A percentile compares a stretch with the other conserved stretches of the same genome.
Conservation (phyloP, 495 filamentous ascomycete species). For the Parathielavia hyrcaniae region DNA sequence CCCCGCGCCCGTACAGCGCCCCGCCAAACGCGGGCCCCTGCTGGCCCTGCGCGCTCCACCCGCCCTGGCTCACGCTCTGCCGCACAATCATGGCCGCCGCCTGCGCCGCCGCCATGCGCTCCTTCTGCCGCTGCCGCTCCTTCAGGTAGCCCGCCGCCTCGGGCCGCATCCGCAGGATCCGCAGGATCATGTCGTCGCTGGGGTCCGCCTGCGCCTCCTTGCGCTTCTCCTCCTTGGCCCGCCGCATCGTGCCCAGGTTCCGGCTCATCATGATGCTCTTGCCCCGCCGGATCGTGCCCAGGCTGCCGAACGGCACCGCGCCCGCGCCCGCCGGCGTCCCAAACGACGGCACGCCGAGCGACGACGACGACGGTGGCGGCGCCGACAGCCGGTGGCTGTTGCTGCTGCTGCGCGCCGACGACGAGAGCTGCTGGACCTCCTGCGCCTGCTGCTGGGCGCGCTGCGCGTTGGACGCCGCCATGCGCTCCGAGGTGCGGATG, state of each 20-base stretch:
- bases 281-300: constrained; percentile 68
- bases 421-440: constrained; percentile 22
- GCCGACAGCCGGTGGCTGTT: constrained; percentile 63
- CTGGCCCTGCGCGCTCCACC: constrained; percentile 30
- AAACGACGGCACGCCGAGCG: constrained; percentile 1
- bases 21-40: constrained; percentile 36
- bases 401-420: constrained; percentile 27
- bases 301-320: constrained; percentile 52
- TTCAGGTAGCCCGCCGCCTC: constrained; percentile 88
- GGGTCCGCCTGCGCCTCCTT: constrained; percentile 94
- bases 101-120: constrained; percentile 79
- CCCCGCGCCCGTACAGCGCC: constrained; percentile 29
- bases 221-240: constrained; percentile 91
- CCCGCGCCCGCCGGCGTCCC: neutral
- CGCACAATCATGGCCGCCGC: constrained; percentile 92
- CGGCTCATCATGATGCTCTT: constrained; percentile 94
- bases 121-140: constrained; percentile 88
- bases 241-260: constrained; percentile 92
- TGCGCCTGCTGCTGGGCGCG: constrained; percentile 60
- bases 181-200: constrained; percentile 95
- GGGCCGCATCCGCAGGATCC: constrained; percentile 91
- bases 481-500: constrained; percentile 85
- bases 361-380: constrained; percentile 58
- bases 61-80: constrained; percentile 73
- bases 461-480: constrained; percentile 82